These are phyloP conservation scores for Trichoderma guizhouense DNA, from an alignment of 2,329 filamentous ascomycete genomes.

Conservation along the genomic window DNA sequence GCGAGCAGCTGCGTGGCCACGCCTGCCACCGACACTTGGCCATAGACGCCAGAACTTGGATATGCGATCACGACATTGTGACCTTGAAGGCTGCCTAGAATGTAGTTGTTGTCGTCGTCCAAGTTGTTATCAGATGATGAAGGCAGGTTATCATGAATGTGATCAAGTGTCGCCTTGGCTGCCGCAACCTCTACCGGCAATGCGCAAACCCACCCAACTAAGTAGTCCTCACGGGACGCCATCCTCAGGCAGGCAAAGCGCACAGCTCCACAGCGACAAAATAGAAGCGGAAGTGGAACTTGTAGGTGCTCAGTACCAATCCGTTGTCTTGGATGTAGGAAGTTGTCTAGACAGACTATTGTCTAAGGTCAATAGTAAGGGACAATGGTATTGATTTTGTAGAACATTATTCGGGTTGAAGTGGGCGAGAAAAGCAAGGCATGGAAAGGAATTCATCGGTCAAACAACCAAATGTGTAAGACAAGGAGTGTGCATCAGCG, in stretches of 20 bases:
- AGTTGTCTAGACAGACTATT: not conserved
- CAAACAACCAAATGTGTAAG: not conserved
- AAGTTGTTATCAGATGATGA: not conserved
- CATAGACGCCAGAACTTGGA: not conserved
- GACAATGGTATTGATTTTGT: not conserved
- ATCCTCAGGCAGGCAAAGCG: not conserved
- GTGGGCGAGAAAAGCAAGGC: not conserved
- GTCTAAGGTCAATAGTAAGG: not conserved
- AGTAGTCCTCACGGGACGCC: slow-evolving; percentile 1
- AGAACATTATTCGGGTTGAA: not conserved
- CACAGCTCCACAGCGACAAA: not conserved
- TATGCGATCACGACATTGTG: slow-evolving; percentile 6
- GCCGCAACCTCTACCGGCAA: slow-evolving; percentile 1
- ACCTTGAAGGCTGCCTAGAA: not conserved
- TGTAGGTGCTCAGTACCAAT: not conserved
- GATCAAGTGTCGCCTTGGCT: slow-evolving; percentile 4
- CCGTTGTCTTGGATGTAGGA: not conserved
- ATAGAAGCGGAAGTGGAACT: not conserved
- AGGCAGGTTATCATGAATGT: not conserved
- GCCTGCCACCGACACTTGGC: not conserved
- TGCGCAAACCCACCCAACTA: slow-evolving; percentile 7
- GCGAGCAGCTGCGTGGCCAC: not conserved
- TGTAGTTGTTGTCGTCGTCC: not conserved
- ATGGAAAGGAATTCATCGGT: not conserved
- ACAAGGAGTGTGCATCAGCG: not conserved